Base-by-base conservation (phyloP, 371 early-diverging fungal species). In the Mucor sp. region DNA sequence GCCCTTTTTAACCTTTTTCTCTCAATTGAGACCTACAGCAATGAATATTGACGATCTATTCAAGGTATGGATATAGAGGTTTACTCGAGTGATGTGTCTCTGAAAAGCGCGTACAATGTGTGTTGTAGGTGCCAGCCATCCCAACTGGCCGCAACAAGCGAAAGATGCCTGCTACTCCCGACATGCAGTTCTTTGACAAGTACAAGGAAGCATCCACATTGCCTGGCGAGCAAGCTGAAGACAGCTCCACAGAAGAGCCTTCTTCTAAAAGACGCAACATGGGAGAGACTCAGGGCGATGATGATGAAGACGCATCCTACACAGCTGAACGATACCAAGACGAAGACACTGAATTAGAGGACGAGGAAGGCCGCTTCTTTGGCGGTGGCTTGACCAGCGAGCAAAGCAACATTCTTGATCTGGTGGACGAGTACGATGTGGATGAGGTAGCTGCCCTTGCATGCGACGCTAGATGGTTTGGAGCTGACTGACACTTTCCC, bases 361-460 rank as follows among this genome's bases (percentile, higher is more conserved):
- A 79, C 66, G 66, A 81, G 63, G 69, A 92, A 53, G 93, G 88
- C 17, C 87, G 95, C 0, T 95, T 95, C 69, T 92, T 91, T 83
- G 93, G 92, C 9, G 94, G 92, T 74, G 97, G 96, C 8, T 83
- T 95, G 63, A 88, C 90, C 1, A 87, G 81, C 1, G 86, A 92
- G 50, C 93, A 95, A 72, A 89, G 90, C 68, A 81, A 80, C 58
- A 88, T 97, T 35, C 74, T 93, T 43, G 91, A 90, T 65, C 84
- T 94, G 63, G 95, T 97, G 12, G 95, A 97, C 69, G 85, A 92
- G 19, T 90, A 85, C 50, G 95, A 95, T 62, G 89, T 87, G 23
- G 89, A 93, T 30, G 87, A 91, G 77, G 88, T 85, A 66, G n/a
- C n/a, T 43, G 25, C 57, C 14, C n/a, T n/a, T 27, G 25, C 2